A percentile compares a stretch with the other conserved stretches of the same genome.
Conservation (phyloP, 2,329 filamentous ascomycete genomes). For the Eutypa lata region DNA sequence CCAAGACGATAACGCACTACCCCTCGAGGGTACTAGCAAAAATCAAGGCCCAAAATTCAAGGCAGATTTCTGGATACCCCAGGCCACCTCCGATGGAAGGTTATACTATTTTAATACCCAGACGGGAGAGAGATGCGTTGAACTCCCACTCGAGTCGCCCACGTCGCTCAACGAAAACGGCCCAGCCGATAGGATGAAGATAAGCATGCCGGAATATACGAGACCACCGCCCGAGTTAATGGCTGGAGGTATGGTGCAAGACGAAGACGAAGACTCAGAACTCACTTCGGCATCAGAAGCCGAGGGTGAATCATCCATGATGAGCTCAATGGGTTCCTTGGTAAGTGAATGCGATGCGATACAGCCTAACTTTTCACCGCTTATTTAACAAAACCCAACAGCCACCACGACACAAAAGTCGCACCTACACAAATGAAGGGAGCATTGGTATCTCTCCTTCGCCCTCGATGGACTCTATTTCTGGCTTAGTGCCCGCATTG, state of each 20-base stretch:
- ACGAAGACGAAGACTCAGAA: slow-evolving; percentile 89
- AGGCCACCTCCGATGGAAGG: slow-evolving; percentile 88
- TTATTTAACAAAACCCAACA: slow-evolving; percentile 28
- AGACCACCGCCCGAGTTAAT: slow-evolving; percentile 88
- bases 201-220: slow-evolving; percentile 84
- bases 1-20: slow-evolving; percentile 58
- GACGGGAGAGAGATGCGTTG: slow-evolving; percentile 91
- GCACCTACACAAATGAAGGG: slow-evolving; percentile 58
- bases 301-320: slow-evolving; percentile 75
- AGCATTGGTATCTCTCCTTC: slow-evolving; percentile 70
- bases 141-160: slow-evolving; percentile 89
- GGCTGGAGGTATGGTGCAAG: slow-evolving; percentile 74
- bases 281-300: slow-evolving; percentile 79
- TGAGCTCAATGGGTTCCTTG: slow-evolving; percentile 65
- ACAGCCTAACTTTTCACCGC: slow-evolving; percentile 2
- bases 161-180: slow-evolving; percentile 76
- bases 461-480: slow-evolving; percentile 88
- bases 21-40: slow-evolving; percentile 61
- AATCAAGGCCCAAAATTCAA: slow-evolving; percentile 60
- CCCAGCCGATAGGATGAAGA: slow-evolving; percentile 83
- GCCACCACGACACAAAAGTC: slow-evolving; percentile 51
- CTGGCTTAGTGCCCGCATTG: slow-evolving; percentile 60
- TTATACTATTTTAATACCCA: slow-evolving; percentile 98
- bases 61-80: slow-evolving; percentile 97
- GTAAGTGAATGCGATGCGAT: slow-evolving; percentile 43